These are phyloP conservation scores for Pistacia atlantica DNA, from an alignment of 345 rosid species.

Conservation along the genomic window DNA sequence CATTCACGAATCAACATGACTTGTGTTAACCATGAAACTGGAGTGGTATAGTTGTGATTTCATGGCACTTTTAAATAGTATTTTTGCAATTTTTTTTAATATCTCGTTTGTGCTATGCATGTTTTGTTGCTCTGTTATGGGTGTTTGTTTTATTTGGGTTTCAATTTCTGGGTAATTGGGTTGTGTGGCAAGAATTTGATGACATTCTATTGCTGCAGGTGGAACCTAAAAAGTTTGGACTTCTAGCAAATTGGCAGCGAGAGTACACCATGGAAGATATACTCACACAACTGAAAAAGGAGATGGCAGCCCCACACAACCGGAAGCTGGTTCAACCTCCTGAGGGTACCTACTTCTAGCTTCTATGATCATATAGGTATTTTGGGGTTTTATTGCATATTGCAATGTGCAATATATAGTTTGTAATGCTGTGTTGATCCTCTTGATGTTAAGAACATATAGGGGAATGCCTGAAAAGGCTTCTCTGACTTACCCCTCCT, in stretches of 20 bases:
- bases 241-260: constrained; percentile 77
- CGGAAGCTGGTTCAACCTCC: constrained; percentile 86
- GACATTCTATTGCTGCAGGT: constrained; percentile 42
- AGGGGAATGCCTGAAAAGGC: constrained; percentile 43
- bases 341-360: constrained; percentile 83
- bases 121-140: not conserved
- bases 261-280: constrained; percentile 82
- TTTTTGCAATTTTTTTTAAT: not conserved
- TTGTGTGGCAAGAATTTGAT: constrained; percentile 8
- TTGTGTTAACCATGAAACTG: constrained; percentile 93
- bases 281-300: constrained; percentile 73
- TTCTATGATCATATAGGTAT: constrained; percentile 23
- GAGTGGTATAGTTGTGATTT: constrained; percentile 60
- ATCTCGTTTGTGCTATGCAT: not conserved
- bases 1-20: constrained; percentile 93
- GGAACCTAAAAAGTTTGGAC: constrained; percentile 71
- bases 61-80: not conserved
- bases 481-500: constrained; percentile 33
- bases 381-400: constrained; percentile 33
- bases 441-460: constrained; percentile 41
- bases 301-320: constrained; percentile 73
- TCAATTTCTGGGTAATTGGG: not conserved
- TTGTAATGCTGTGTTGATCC: constrained; percentile 46
- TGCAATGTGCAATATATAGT: constrained; percentile 47
- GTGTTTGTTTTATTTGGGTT: not conserved